Evolutionary conservation across 257 asterid genomes (phyloP), one percentile per base, ranked within the genome.

Genomic region (Marsdenia floribunda): DNA sequence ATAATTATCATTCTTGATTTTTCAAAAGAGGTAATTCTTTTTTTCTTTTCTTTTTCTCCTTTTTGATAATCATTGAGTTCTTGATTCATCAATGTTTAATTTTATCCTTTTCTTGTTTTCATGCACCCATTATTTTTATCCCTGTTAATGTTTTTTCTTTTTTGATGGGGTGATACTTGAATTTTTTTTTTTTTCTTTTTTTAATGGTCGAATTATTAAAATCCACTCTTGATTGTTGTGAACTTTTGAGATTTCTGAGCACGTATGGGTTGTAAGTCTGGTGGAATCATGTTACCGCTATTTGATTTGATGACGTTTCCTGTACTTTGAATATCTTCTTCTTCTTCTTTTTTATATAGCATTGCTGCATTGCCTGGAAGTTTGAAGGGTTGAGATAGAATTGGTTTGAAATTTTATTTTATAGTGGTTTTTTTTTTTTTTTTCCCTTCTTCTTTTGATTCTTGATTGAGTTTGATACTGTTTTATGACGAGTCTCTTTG

Each of bases 21-120:
- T 4, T 68, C 63, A 15, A 19, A n/a, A 67, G 21, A 75, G 80
- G 83, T 75, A 54, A 64, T 42, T 44, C 64, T 55, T 37, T 58
- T 52, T 37, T 18, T 5, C 3, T 1, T 44, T 16, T 33, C 33
- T 61, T 50, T 53, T 4, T 16, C n/a, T n/a, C n/a, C n/a, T 29
- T 29, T 18, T 33, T 19, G 29, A 50, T 10, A 78, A 33, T 53
- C 19, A 15, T 65, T 46, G 55, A 21, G 21, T 55, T 55, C 37
- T 19, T 29, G 33, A 2, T 4, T 42, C 8, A 38, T 42, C 8
- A 38, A 14, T 21, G 49, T 33, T 52, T 19, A 66, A 53, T 40
- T 54, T 75, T 55, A 6, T 37, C 22, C 6, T 13, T 29, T 46
- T 15, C 22, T 24, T 26, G 6, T 47, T 70, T 70, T 70, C 16